Percentiles rank a stretch among this genome's conserved stretches.
Evolutionary conservation across 2,329 filamentous ascomycete species (phyloP).

Genomic region (Colletotrichum liriopes): DNA sequence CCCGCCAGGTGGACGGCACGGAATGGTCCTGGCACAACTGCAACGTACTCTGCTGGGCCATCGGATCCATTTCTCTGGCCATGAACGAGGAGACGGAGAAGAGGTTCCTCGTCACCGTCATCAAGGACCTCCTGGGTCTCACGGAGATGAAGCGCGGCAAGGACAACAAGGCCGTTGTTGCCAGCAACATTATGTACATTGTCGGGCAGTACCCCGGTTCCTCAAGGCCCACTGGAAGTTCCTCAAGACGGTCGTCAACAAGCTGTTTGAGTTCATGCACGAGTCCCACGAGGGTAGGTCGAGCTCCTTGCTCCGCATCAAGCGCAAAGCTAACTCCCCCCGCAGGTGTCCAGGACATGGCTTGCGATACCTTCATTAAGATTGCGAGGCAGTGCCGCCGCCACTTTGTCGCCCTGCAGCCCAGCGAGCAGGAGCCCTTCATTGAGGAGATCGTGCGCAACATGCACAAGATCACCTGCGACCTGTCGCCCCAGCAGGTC

Average conservation of each 20-base stretch:
- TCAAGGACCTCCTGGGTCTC: constrained; percentile 95
- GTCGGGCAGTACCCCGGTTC: constrained; percentile 98
- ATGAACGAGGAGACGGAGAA: constrained; percentile 99
- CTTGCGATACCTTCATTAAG: constrained; percentile 99
- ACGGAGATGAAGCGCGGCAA: constrained; percentile 99
- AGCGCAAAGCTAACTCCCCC: neutral
- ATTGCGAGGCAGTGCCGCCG: constrained; percentile 98
- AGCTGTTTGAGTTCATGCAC: constrained; percentile 99
- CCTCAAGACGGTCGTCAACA: constrained; percentile 99
- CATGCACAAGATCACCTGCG: constrained; percentile 95
- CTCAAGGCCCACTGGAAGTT: constrained; percentile 99
- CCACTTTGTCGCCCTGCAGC: constrained; percentile 96
- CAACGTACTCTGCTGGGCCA: constrained; percentile 99
- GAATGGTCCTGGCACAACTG: constrained; percentile 99
- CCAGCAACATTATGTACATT: constrained; percentile 99
- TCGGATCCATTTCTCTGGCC: constrained; percentile 96
- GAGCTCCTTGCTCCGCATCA: too few species aligned
- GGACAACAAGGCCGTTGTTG: constrained; percentile 99
- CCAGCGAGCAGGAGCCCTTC: constrained; percentile 94
- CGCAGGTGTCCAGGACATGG: constrained; percentile 96
- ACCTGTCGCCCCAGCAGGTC: constrained; percentile 95
- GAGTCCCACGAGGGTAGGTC: constrained; percentile 93
- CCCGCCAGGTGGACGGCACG: constrained; percentile 91
- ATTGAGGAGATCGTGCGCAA: constrained; percentile 98
- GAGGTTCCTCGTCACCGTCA: constrained; percentile 97